phyloP scores from a whole-genome alignment of 768 basidiomycete genomes.

The Lactarius pseudohatsudake region DNA sequence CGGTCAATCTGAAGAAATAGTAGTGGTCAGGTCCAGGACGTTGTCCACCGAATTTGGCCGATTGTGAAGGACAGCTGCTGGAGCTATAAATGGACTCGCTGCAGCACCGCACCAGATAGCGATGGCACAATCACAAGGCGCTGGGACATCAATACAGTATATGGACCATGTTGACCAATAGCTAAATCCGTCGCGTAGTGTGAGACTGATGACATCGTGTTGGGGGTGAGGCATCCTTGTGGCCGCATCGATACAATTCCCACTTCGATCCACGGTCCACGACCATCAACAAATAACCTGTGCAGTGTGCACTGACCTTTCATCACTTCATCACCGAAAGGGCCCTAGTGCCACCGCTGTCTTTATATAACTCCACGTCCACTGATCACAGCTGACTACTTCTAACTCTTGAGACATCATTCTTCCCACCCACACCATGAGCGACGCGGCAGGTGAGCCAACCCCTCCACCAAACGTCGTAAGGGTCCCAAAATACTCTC shows the following conservation, averaged over 20 bases:
- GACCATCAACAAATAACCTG: background rate
- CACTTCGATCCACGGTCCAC: background rate
- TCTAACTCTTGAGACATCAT: background rate
- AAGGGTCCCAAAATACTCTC: background rate
- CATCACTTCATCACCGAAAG: background rate
- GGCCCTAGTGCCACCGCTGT: background rate
- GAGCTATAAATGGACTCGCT: too few relatives aligned
- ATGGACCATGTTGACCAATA: background rate
- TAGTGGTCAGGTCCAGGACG: too few relatives aligned
- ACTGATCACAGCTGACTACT: background rate
- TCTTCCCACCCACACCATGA: slow-evolving; percentile 1
- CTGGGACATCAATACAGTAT: background rate
- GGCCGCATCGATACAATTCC: too few relatives aligned
- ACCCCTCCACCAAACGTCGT: background rate
- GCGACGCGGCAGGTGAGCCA: slow-evolving; percentile 8
- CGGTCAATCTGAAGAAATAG: too few relatives aligned
- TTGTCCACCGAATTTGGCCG: too few relatives aligned
- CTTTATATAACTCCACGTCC: background rate
- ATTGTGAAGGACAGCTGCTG: too few relatives aligned
- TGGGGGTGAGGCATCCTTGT: too few relatives aligned
- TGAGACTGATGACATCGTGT: background rate
- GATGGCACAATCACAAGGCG: background rate
- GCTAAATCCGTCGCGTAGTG: background rate
- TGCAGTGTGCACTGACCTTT: background rate
- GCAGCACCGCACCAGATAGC: background rate